phyloP scores from a whole-genome alignment of 306 rosid genomes.

The Lagenaria siceraria region DNA sequence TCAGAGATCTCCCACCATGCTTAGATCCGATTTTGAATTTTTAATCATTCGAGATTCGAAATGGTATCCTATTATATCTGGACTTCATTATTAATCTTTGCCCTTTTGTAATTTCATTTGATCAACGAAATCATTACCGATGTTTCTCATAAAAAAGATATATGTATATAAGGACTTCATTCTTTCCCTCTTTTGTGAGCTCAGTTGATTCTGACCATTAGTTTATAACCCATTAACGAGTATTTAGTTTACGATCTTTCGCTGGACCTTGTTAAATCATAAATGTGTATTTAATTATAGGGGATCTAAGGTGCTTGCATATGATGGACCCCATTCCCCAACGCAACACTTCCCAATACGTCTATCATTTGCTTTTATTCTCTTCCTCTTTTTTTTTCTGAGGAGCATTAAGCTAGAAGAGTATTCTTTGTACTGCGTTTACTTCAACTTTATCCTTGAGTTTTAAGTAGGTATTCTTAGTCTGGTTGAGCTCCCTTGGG shows the following conservation, averaged over 20 bases:
- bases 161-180: neutral
- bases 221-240: neutral
- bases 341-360: neutral
- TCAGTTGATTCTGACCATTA: neutral
- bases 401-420: neutral
- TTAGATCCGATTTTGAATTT: neutral
- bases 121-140: no score
- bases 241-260: neutral
- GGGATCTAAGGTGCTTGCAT: neutral
- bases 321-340: neutral
- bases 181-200: no score
- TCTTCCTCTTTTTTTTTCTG: neutral
- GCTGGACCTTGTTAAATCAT: neutral
- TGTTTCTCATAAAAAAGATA: no score
- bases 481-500: neutral
- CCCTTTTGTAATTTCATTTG: no score
- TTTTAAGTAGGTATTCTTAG: neutral
- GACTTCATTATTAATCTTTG: neutral
- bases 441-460: no score
- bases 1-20: neutral
- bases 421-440: no score
- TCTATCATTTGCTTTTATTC: neutral
- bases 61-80: neutral
- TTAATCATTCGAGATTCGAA: neutral
- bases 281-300: neutral